Evolutionary conservation across 2,329 filamentous ascomycete genomes (phyloP).

Genomic region (Gnomoniopsis smithogilvyi): DNA sequence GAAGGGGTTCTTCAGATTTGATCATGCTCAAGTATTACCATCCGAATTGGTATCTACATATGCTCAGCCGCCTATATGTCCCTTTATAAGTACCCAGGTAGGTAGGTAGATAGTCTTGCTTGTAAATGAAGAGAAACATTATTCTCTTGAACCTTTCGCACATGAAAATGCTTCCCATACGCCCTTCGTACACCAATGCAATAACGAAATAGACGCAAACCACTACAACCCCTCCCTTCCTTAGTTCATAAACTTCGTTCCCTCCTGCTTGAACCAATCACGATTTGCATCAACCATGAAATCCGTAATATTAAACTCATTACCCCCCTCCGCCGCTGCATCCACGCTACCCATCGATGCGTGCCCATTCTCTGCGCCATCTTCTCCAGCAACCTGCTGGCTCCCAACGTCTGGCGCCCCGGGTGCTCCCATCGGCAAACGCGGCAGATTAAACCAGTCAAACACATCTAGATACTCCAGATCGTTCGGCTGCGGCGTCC

Average conservation of each 20-base stretch:
- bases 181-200: background rate
- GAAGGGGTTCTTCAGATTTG: too few species aligned
- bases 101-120: too few species aligned
- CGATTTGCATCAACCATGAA: constrained; percentile 72
- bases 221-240: background rate
- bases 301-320: constrained; percentile 73
- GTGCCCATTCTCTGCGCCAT: constrained; percentile 18
- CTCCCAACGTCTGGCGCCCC: constrained; percentile 25
- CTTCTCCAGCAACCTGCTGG: constrained; percentile 9
- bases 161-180: background rate
- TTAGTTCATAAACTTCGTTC: constrained; percentile 24
- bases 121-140: background rate
- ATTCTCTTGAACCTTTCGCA: background rate
- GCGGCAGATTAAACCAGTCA: constrained; percentile 89
- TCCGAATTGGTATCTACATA: too few species aligned
- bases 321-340: constrained; percentile 20
- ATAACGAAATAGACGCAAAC: background rate
- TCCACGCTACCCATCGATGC: constrained; percentile 16
- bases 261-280: constrained; percentile 65
- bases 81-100: too few species aligned
- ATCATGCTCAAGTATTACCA: too few species aligned
- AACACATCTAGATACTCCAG: constrained; percentile 91
- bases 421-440: constrained; percentile 52
- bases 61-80: too few species aligned
- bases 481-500: constrained; percentile 74